phyloP scores from a whole-genome alignment of 805 yeast species.

The Millerago galiae region DNA sequence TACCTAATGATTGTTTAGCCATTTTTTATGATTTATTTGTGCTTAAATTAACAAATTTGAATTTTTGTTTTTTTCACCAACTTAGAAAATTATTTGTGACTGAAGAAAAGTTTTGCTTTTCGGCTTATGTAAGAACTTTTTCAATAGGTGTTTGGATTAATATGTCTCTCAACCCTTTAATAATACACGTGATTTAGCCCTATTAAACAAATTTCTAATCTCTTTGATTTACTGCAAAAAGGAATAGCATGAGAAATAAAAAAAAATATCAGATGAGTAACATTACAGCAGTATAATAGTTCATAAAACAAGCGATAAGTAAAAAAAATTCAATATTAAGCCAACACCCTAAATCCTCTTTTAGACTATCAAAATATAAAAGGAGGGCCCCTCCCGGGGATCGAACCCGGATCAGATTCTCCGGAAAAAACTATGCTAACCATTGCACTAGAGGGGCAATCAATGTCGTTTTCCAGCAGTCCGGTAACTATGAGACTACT shows the following conservation, averaged over 20 bases:
- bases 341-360: background rate
- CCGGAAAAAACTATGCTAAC: conserved; percentile 49
- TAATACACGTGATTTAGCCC: background rate
- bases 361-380: conserved; percentile 1
- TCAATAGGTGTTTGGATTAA: background rate
- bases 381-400: conserved; percentile 42
- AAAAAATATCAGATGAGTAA: too few relatives aligned
- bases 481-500: background rate
- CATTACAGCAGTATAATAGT: too few relatives aligned
- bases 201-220: too few relatives aligned
- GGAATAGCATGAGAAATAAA: too few relatives aligned
- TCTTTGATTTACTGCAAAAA: too few relatives aligned
- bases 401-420: conserved; percentile 50
- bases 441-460: conserved; percentile 46
- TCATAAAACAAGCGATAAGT: too few relatives aligned
- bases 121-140: background rate
- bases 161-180: background rate
- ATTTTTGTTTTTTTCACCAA: conserved; percentile 12
- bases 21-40: conserved; percentile 24
- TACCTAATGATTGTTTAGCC: conserved; percentile 48
- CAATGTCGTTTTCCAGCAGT: background rate
- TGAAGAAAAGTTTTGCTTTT: conserved; percentile 3
- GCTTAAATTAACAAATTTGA: conserved; percentile 15
- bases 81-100: conserved; percentile 6
- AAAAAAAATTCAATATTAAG: background rate